Conservation (phyloP, 169 alveolate species). For the Cryptosporidium parvum region DNA sequence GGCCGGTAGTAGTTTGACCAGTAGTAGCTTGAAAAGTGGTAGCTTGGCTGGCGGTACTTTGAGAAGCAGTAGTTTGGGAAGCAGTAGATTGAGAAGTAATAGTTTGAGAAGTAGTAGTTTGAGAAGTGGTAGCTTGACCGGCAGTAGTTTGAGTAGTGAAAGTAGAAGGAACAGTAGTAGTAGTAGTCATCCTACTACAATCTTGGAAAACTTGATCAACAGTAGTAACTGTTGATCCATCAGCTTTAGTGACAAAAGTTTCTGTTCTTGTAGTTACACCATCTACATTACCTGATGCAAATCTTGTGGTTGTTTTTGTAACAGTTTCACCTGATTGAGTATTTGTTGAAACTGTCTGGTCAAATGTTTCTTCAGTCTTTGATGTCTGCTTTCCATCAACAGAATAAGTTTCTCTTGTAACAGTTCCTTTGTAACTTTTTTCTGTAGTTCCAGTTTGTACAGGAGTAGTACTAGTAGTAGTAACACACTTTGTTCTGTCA, state of each 20-base stretch:
- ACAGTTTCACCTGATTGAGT: conserved; percentile 19
- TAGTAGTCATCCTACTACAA: conserved; percentile 9
- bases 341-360: conserved; percentile 1
- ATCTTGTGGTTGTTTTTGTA: neutral
- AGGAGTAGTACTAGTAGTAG: neutral
- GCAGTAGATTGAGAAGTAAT: neutral
- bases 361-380: conserved; percentile 25
- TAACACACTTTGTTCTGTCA: conserved; percentile 34
- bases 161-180: neutral
- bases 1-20: neutral
- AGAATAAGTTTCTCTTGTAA: conserved; percentile 17
- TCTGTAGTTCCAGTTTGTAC: neutral
- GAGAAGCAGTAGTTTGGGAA: neutral
- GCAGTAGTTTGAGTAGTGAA: neutral
- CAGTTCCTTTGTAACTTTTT: conserved; percentile 20
- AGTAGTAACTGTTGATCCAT: conserved; percentile 8
- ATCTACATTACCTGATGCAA: neutral
- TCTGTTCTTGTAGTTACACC: conserved; percentile 10
- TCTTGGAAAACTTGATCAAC: conserved; percentile 29
- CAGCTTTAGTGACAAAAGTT: conserved; percentile 18
- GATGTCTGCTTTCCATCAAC: conserved; percentile 40
- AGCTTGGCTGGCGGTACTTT: neutral
- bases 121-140: neutral
- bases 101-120: neutral
- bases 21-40: neutral